These are phyloP conservation scores for Nemania serpens DNA, from an alignment of 2,329 filamentous ascomycete genomes.

Conservation along the genomic window DNA sequence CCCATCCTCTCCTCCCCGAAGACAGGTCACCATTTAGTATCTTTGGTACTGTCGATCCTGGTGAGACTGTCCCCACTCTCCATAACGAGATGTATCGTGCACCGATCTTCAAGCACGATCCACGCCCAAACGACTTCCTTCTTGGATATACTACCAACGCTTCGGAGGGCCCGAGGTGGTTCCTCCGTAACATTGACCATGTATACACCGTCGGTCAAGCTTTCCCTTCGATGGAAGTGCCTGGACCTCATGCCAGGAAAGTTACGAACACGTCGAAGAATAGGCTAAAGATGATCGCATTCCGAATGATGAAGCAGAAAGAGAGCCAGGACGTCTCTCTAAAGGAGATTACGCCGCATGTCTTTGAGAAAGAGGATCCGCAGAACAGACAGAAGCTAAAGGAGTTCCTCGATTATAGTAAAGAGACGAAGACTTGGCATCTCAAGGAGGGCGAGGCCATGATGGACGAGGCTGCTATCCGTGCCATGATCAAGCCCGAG, in stretches of 20 bases:
- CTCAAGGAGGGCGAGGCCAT: slow-evolving; percentile 73
- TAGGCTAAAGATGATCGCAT: slow-evolving; percentile 93
- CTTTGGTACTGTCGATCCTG: slow-evolving; percentile 90
- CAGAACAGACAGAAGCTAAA: slow-evolving; percentile 97
- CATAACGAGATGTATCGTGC: slow-evolving; percentile 96
- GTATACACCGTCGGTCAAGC: slow-evolving; percentile 90
- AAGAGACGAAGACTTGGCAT: slow-evolving; percentile 85
- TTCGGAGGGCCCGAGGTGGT: slow-evolving; percentile 77
- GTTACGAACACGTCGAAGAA: slow-evolving; percentile 98
- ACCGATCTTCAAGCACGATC: slow-evolving; percentile 85
- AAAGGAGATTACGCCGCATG: slow-evolving; percentile 87
- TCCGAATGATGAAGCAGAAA: slow-evolving; percentile 82
- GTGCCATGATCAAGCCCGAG: slow-evolving; percentile 90
- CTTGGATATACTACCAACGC: slow-evolving; percentile 83
- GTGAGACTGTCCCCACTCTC: slow-evolving; percentile 86
- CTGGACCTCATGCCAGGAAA: slow-evolving; percentile 89
- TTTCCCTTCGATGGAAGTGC: slow-evolving; percentile 89
- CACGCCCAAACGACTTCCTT: slow-evolving; percentile 82
- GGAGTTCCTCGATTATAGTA: slow-evolving; percentile 91
- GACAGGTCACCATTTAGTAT: slow-evolving; percentile 96
- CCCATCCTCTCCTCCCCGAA: slow-evolving; percentile 83
- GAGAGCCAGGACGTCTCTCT: slow-evolving; percentile 71
- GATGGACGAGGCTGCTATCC: slow-evolving; percentile 79
- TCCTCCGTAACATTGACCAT: slow-evolving; percentile 86
- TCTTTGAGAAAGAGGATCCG: slow-evolving; percentile 90